phyloP scores from a whole-genome alignment of 768 basidiomycete genomes.

The Suillus placidus region DNA sequence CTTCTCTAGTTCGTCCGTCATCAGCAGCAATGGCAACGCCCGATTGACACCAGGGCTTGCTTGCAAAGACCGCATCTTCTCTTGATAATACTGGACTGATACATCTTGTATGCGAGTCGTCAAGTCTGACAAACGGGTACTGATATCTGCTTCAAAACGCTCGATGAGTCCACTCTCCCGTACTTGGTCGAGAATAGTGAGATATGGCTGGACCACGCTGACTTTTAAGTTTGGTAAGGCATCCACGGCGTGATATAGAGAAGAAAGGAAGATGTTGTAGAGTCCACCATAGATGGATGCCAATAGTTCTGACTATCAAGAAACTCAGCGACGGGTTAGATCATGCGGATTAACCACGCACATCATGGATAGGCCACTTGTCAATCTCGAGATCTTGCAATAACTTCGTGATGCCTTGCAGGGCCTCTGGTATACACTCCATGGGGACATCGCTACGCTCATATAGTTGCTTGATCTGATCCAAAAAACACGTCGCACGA shows the following conservation, averaged over 20 bases:
- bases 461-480: slow-evolving; percentile 83
- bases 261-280: slow-evolving; percentile 86
- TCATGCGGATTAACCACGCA: slow-evolving; percentile 44
- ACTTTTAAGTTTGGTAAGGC: slow-evolving; percentile 71
- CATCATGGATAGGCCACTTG: slow-evolving; percentile 82
- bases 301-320: slow-evolving; percentile 64
- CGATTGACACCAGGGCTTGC: slow-evolving; percentile 76
- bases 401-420: slow-evolving; percentile 71
- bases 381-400: slow-evolving; percentile 70
- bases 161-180: slow-evolving; percentile 70
- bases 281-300: slow-evolving; percentile 68
- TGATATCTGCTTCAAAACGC: slow-evolving; percentile 73
- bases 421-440: slow-evolving; percentile 92
- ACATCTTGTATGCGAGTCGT: slow-evolving; percentile 65
- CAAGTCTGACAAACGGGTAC: slow-evolving; percentile 66
- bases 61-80: slow-evolving; percentile 64
- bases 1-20: slow-evolving; percentile 92
- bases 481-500: slow-evolving; percentile 78
- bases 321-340: slow-evolving; percentile 11
- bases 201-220: slow-evolving; percentile 64
- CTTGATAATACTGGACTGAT: slow-evolving; percentile 61
- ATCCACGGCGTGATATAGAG: slow-evolving; percentile 84
- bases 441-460: slow-evolving; percentile 90
- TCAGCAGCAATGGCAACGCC: slow-evolving; percentile 76
- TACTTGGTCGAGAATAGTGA: slow-evolving; percentile 71